Evolutionary conservation across 1,139 yeast species (phyloP).

Genomic region (Suhomyces anneliseae): DNA sequence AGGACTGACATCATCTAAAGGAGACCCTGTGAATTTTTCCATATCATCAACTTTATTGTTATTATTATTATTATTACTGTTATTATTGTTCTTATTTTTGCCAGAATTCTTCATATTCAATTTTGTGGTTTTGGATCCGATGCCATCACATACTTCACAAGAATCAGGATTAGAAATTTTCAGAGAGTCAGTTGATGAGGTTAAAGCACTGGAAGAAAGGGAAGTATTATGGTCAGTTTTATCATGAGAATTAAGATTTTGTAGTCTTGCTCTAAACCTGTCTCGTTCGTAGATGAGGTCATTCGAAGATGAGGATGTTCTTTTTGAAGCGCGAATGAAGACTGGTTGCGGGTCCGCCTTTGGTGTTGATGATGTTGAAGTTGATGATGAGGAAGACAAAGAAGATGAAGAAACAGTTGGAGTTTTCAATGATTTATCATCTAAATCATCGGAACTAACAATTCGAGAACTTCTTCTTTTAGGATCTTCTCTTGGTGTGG

Average conservation of each 20-base stretch:
- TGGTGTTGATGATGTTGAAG: no score
- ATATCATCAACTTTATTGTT: no score
- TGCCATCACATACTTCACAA: constrained; percentile 42
- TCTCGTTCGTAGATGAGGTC: constrained; percentile 46
- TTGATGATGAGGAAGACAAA: no score
- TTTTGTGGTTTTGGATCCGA: constrained; percentile 41
- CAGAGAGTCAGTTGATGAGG: background rate
- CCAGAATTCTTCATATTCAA: constrained; percentile 22
- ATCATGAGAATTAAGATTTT: constrained; percentile 29
- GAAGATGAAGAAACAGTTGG: no score
- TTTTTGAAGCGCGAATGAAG: constrained; percentile 21
- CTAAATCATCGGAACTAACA: no score
- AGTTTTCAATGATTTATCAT: no score
- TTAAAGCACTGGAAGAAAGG: background rate
- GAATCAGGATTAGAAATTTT: constrained; percentile 2
- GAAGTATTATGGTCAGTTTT: background rate
- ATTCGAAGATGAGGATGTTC: constrained; percentile 45
- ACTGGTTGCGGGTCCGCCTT: background rate
- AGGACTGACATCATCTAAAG: constrained; percentile 25
- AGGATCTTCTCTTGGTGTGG: no score
- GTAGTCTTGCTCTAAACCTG: constrained; percentile 43
- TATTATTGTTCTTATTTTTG: no score
- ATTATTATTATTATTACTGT: no score
- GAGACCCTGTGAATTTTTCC: constrained; percentile 10
- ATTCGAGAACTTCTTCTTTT: no score